These are phyloP conservation scores for Mimosa pudica DNA, from an alignment of 306 rosid genomes.

Conservation along the genomic window DNA sequence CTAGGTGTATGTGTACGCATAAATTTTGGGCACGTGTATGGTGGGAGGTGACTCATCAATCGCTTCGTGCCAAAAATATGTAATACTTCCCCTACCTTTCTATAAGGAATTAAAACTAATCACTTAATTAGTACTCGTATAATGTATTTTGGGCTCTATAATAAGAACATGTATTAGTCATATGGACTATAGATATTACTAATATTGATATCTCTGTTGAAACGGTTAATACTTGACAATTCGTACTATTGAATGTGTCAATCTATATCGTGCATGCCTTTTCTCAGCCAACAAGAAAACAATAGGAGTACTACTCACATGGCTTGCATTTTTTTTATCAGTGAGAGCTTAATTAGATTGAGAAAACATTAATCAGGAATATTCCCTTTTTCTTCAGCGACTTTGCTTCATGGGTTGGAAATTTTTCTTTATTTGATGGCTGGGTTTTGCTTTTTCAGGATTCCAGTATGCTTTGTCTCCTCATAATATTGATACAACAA, in stretches of 20 bases:
- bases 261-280: neutral
- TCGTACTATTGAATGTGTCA: neutral
- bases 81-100: no score
- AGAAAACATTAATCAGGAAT: neutral
- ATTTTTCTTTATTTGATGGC: neutral
- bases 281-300: neutral
- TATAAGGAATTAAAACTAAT: no score
- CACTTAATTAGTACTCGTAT: no score
- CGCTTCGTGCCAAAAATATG: neutral
- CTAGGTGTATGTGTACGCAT: neutral
- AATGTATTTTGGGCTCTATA: neutral
- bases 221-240: neutral
- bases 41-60: neutral
- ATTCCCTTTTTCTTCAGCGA: conserved; percentile 15
- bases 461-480: neutral
- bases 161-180: neutral
- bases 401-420: neutral
- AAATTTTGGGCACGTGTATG: neutral
- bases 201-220: neutral
- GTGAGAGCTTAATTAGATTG: neutral
- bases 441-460: neutral
- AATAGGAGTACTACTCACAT: no score
- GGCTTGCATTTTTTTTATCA: neutral
- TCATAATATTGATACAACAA: neutral
- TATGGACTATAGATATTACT: neutral